These are phyloP conservation scores for Blastomyces parvus DNA, from an alignment of 2,329 filamentous ascomycete species.

Conservation along the genomic window DNA sequence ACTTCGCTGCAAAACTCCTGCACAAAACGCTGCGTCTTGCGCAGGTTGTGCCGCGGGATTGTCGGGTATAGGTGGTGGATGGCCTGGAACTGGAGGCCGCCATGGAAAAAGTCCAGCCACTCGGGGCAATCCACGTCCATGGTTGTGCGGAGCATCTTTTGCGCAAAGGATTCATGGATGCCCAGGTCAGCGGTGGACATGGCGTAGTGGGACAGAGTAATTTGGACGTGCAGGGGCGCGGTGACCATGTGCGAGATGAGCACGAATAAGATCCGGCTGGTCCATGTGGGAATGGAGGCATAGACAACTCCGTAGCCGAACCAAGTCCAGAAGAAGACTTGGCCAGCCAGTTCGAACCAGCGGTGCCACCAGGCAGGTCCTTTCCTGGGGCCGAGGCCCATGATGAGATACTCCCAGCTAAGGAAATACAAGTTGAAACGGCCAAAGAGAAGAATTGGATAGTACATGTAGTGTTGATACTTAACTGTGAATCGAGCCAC, in stretches of 20 bases:
- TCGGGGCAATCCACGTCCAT: constrained; percentile 84
- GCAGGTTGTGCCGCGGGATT: constrained; percentile 74
- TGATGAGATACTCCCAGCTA: constrained; percentile 67
- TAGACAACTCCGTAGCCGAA: constrained; percentile 77
- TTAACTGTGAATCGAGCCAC: constrained; percentile 58
- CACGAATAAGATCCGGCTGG: constrained; percentile 62
- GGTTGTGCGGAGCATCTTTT: constrained; percentile 82
- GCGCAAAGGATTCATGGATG: constrained; percentile 73
- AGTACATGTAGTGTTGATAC: constrained; percentile 73
- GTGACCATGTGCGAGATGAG: constrained; percentile 72
- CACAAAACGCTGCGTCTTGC: constrained; percentile 63
- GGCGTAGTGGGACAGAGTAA: constrained; percentile 82
- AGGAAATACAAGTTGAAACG: constrained; percentile 80
- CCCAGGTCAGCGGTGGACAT: constrained; percentile 87
- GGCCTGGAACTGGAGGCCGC: constrained; percentile 79
- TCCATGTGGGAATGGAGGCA: constrained; percentile 57
- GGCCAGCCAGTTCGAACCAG: constrained; percentile 64
- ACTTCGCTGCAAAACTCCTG: constrained; percentile 73
- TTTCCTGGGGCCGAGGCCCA: constrained; percentile 59
- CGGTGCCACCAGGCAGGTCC: constrained; percentile 76
- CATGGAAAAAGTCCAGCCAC: constrained; percentile 85
- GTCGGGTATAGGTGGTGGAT: constrained; percentile 78
- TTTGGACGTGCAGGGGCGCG: constrained; percentile 75
- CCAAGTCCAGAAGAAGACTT: constrained; percentile 74
- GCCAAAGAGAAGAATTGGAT: constrained; percentile 66